Conservation (phyloP, 176 grass and related monocot genomes). For the Avena sativa region DNA sequence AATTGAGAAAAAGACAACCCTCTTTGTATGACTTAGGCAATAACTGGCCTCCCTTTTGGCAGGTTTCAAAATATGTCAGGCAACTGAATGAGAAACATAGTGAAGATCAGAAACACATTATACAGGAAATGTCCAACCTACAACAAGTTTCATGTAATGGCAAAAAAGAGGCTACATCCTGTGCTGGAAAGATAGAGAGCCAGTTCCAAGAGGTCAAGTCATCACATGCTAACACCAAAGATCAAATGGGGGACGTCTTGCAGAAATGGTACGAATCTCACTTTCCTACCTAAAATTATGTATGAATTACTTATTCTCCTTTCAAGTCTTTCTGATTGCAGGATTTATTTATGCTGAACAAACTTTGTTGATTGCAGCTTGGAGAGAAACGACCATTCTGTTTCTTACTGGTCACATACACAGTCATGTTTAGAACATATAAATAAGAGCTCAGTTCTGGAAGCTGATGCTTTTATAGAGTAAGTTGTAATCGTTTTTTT, state of each 20-base stretch:
- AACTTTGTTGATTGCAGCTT: constrained; percentile 56
- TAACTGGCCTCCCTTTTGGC: constrained; percentile 32
- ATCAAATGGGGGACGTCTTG: constrained; percentile 54
- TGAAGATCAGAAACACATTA: constrained; percentile 53
- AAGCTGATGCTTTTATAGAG: constrained; percentile 56
- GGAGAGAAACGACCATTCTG: constrained; percentile 51
- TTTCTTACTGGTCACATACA: constrained; percentile 61
- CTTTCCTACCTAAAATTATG: constrained; percentile 30
- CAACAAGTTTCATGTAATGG: constrained; percentile 56
- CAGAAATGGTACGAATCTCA: constrained; percentile 58
- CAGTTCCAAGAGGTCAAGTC: constrained; percentile 49
- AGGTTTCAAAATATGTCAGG: constrained; percentile 67
- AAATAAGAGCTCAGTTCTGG: constrained; percentile 49
- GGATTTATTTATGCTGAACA: constrained; percentile 42
- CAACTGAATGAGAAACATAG: constrained; percentile 57
- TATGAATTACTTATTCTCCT: constrained; percentile 37
- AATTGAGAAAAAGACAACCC: not conserved
- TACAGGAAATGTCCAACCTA: constrained; percentile 55
- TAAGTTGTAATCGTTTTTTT: constrained; percentile 52
- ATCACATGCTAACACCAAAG: constrained; percentile 44
- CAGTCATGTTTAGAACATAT: constrained; percentile 61
- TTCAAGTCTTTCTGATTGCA: constrained; percentile 24
- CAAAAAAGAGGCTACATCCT: constrained; percentile 45
- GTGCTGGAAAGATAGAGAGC: constrained; percentile 50
- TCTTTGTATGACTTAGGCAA: not conserved